Base-by-base conservation (phyloP, 2,329 filamentous ascomycete genomes). In the Sporothrix pallida region DNA sequence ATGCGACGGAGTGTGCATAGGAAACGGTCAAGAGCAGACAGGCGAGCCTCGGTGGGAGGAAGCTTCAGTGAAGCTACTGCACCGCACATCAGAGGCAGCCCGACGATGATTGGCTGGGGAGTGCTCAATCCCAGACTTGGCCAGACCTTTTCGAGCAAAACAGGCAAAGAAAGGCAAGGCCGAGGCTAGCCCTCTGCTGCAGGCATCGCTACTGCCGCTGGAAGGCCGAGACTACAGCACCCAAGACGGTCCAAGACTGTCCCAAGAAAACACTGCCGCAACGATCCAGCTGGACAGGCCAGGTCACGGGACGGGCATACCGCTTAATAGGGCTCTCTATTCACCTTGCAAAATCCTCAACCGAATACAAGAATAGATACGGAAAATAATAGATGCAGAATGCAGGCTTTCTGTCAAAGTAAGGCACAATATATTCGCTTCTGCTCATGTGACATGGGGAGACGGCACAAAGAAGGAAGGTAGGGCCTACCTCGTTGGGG, bases 391-490 rank as follows among this genome's bases (percentile, higher is more conserved):
- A 17, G 23, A 15, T 54, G 48, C 13, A 52, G 44, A 26, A 50
- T 54, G 48, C 8, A 48, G 15, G 62, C n/a, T 48, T 37, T 2
- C 13, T 50, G 46, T 5, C 48, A n/a, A 9, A 5, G 8, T 13
- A 63, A 63, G 37, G 60, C 37, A 63, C 60, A 63, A 31, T 44
- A 12, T 9, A 20, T 23, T 23, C 23, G 31, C 60, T 44, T 42
- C 17, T 44, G 60, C 60, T 44, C 60, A 63, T 63, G 60, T 63
- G 58, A 46, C 62, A 20, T n/a, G 20, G 42, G 37, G 3, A 20
- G 62, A 46, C 62, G 62, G 62, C 62, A 65, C 62, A 65, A 65
- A 46, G 42, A 44, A 42, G 62, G 62, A 65, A 65, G 62, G 62
- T 46, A 17, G 37, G 23, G 26, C 56, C 31, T 37, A 3, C 31